Evolutionary conservation across 2,329 filamentous ascomycete species (phyloP), one percentile per base, ranked within the genome.

Genomic region (Mycosphaerella sp.): DNA sequence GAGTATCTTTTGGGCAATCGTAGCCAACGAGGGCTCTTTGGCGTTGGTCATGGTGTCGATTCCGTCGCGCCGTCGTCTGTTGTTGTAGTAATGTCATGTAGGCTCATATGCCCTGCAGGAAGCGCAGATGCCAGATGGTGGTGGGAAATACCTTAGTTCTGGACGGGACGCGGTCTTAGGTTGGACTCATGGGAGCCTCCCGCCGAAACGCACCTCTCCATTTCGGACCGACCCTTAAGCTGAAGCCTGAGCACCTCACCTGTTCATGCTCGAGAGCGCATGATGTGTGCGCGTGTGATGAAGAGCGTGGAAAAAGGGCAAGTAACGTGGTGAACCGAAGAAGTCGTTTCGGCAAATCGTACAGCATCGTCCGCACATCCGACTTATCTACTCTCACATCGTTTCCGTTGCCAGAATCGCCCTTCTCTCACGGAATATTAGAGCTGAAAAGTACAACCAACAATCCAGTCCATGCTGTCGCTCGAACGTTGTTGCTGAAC

Each of bases 1-100:
- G 65, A 92, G 78, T 56, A 92, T 80, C 21, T 79, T 74, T 67
- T 83, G 78, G 59, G 82, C 76, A 45, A 69, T 63, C 17, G 62
- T 53, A 26, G 51, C 58, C 31, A 66, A 50, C 6, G 51, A 48
- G 41, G 56, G 34, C 36, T 57, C 54, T 45, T 56, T 56, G 23
- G 44, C 32, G 23, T 47, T 42, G 7, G 43, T 21, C 50, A 53
- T 53, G 34, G 12, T 36, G 34, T 36, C 34, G 9, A 3, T 10
- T 36, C 10, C 3, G 34, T 36, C 4, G 4, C 9, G 12, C 9
- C 10, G 12, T 36, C 34, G 34, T 36, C 34, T 36, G 34, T 8
- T 36, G 34, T 26, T 26, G 26, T 4, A 26, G 26, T 26, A 26
- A 26, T 26, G 26, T 26, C 26, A 26, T 26, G 26, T 26, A 26